Evolutionary conservation across 306 rosid genomes (phyloP).

Genomic region (Quercus wislizeni): DNA sequence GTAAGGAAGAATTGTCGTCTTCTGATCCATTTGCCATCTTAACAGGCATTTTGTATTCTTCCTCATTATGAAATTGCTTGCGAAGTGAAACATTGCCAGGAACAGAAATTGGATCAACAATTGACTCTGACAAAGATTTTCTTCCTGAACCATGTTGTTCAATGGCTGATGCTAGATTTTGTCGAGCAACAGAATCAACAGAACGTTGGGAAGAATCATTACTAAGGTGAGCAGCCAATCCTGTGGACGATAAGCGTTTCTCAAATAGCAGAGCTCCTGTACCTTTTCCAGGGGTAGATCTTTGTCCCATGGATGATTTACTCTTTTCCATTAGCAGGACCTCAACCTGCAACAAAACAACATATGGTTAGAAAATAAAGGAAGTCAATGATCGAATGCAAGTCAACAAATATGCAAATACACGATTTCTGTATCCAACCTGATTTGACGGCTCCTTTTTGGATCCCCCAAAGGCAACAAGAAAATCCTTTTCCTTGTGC

Average conservation of each 20-base stretch:
- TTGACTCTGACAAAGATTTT: conserved; percentile 73
- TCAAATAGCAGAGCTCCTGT: conserved; percentile 45
- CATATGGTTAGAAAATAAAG: neutral
- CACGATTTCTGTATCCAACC: conserved; percentile 42
- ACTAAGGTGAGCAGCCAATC: conserved; percentile 54
- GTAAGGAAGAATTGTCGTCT: conserved; percentile 53
- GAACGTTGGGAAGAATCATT: conserved; percentile 57
- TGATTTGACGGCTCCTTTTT: conserved; percentile 89
- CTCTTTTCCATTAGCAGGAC: conserved; percentile 72
- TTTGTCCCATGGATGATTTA: conserved; percentile 46
- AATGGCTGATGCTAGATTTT: conserved; percentile 72
- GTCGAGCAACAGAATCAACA: conserved; percentile 60
- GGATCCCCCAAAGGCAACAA: conserved; percentile 93
- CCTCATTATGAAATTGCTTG: conserved; percentile 67
- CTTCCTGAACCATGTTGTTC: conserved; percentile 88
- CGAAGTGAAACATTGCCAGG: conserved; percentile 62
- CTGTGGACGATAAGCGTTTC: conserved; percentile 50
- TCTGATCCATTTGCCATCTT: conserved; percentile 60
- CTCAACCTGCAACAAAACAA: conserved; percentile 53
- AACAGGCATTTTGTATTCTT: conserved; percentile 50
- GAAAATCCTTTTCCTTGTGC: conserved; percentile 88
- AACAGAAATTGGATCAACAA: conserved; percentile 47
- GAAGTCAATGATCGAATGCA: neutral
- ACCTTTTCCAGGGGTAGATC: conserved; percentile 50
- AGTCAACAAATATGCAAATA: conserved; percentile 6